Evolutionary conservation across 768 basidiomycete species (phyloP).

Genomic region (Erythrobasidium yunnanense): DNA sequence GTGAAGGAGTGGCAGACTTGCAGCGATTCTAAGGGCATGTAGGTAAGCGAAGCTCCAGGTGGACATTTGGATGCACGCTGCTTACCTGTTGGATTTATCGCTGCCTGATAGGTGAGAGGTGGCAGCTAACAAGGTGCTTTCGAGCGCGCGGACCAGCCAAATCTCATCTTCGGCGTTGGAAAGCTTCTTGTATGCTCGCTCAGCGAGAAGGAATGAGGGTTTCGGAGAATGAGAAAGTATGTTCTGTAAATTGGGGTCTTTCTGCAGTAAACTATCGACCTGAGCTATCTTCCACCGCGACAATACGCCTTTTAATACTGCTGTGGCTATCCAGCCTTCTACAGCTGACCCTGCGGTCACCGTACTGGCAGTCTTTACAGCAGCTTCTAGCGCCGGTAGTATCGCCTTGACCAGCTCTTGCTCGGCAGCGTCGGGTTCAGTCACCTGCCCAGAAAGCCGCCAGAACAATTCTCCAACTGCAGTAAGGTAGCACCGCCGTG

Average conservation of each 20-base stretch:
- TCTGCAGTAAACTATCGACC: slow-evolving; percentile 32
- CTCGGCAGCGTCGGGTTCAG: slow-evolving; percentile 43
- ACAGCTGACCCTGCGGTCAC: slow-evolving; percentile 53
- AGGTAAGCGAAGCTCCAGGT: too few relatives aligned
- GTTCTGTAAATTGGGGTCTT: slow-evolving; percentile 37
- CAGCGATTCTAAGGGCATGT: slow-evolving; percentile 51
- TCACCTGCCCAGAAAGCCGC: slow-evolving; percentile 37
- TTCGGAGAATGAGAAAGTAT: slow-evolving; percentile 49
- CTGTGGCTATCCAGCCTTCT: slow-evolving; percentile 70
- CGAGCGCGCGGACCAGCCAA: slow-evolving; percentile 64
- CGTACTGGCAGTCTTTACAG: slow-evolving; percentile 55
- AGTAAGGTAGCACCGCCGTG: slow-evolving; percentile 54
- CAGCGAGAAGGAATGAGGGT: slow-evolving; percentile 76
- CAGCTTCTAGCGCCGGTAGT: slow-evolving; percentile 56
- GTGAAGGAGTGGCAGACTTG: slow-evolving; percentile 60
- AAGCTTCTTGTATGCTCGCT: slow-evolving; percentile 71
- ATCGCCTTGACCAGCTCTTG: slow-evolving; percentile 51
- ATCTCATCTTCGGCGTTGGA: slow-evolving; percentile 52
- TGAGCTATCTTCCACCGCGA: slow-evolving; percentile 42
- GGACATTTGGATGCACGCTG: too few relatives aligned
- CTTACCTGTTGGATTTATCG: too few relatives aligned
- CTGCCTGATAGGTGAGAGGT: too few relatives aligned
- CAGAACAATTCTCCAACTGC: slow-evolving; percentile 57
- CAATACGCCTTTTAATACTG: slow-evolving; percentile 58
- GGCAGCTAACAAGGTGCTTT: too few relatives aligned